Conservation (phyloP, 2,329 filamentous ascomycete genomes). For the Biscogniauxia sp. region DNA sequence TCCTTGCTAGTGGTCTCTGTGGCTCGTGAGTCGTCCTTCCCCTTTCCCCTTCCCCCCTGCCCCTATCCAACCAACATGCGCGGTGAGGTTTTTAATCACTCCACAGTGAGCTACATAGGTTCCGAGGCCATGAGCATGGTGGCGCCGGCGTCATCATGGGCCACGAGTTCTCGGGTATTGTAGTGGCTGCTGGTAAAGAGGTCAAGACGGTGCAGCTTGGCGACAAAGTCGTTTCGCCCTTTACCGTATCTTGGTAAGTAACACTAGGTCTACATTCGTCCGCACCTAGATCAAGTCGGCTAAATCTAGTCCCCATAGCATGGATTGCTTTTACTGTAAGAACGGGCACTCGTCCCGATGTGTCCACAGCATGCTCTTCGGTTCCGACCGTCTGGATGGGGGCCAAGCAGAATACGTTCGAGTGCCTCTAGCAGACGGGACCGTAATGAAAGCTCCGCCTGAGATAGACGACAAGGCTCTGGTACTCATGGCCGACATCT, state of each 20-base stretch:
- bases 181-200: constrained; percentile 63
- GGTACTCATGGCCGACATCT: constrained; percentile 90
- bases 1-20: constrained; percentile 79
- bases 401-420: constrained; percentile 81
- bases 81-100: not conserved
- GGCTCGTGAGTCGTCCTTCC: constrained; percentile 63
- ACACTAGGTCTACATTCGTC: not conserved
- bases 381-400: constrained; percentile 66
- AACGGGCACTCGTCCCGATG: constrained; percentile 77
- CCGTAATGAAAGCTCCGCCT: constrained; percentile 70
- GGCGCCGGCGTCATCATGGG: constrained; percentile 66
- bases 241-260: constrained; percentile 73
- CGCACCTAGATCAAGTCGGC: not conserved
- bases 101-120: constrained; percentile 77
- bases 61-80: constrained; percentile 1
- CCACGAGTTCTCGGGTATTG: constrained; percentile 81
- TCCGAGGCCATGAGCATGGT: constrained; percentile 74
- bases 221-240: constrained; percentile 78
- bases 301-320: constrained; percentile 37
- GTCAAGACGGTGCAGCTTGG: constrained; percentile 70
- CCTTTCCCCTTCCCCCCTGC: constrained; percentile 1
- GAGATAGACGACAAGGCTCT: constrained; percentile 71
- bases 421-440: constrained; percentile 77
- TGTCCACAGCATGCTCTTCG: constrained; percentile 67
- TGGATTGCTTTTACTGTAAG: constrained; percentile 81